A percentile compares a stretch with the other conserved stretches of the same genome.
Evolutionary conservation across 768 basidiomycete genomes (phyloP).

Genomic region (Nidularia sp.): DNA sequence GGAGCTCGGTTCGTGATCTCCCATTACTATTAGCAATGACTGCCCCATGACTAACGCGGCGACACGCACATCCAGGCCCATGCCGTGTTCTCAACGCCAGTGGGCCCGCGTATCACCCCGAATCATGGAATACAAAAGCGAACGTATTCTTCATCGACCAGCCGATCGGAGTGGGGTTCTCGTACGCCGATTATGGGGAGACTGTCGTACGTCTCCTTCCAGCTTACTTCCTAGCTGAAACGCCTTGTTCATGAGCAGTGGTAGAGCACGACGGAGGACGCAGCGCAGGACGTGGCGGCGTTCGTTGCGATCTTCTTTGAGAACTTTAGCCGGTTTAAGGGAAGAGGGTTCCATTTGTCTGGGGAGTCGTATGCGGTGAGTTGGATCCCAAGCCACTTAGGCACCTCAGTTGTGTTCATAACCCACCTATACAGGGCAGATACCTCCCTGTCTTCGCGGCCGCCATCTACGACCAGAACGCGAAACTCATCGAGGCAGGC

Average conservation of each 20-base stretch:
- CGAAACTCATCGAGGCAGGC: constrained; percentile 43
- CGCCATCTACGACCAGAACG: constrained; percentile 73
- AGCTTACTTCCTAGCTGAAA: background rate
- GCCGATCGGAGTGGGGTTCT: constrained; percentile 59
- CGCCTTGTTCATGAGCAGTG: background rate
- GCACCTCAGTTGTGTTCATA: too few relatives aligned
- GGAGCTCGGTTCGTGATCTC: constrained; percentile 46
- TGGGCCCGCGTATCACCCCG: constrained; percentile 48
- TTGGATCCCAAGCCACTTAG: background rate
- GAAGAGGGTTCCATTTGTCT: constrained; percentile 58
- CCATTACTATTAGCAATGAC: too few relatives aligned
- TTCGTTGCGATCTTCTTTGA: constrained; percentile 76
- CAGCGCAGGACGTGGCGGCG: constrained; percentile 65
- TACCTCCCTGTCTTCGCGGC: constrained; percentile 75
- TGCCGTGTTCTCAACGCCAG: constrained; percentile 55
- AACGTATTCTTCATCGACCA: constrained; percentile 65
- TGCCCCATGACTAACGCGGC: constrained; percentile 4
- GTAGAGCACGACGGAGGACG: constrained; percentile 62
- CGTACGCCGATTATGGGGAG: constrained; percentile 63
- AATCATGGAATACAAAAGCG: constrained; percentile 67
- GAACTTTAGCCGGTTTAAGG: constrained; percentile 68
- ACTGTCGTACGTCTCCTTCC: constrained; percentile 35
- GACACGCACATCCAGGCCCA: constrained; percentile 49
- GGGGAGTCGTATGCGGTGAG: constrained; percentile 79
- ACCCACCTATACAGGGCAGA: constrained; percentile 40